Conservation (phyloP, 495 filamentous ascomycete genomes). For the Aspergillus ellipticus region DNA sequence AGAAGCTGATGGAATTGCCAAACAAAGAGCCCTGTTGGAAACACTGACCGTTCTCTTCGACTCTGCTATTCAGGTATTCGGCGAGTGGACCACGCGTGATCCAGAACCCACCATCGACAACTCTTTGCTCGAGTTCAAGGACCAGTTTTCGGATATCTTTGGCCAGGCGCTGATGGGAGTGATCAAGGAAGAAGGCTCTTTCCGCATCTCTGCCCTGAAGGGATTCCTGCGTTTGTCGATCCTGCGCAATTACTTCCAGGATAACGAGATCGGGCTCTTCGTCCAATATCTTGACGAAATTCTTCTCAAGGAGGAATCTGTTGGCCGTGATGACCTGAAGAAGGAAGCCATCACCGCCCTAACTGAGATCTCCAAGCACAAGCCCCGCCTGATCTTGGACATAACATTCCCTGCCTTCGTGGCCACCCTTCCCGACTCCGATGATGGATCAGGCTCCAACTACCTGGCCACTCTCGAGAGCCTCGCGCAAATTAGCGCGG, state of each 20-base stretch:
- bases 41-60: slow-evolving; percentile 56
- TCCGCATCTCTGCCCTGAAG: slow-evolving; percentile 57
- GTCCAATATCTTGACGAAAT: slow-evolving; percentile 66
- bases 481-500: slow-evolving; percentile 63
- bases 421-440: slow-evolving; percentile 61
- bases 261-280: slow-evolving; percentile 60
- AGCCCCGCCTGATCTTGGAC: slow-evolving; percentile 64
- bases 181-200: slow-evolving; percentile 62
- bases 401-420: slow-evolving; percentile 72
- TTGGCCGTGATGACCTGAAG: slow-evolving; percentile 55
- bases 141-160: slow-evolving; percentile 58
- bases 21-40: slow-evolving; percentile 64
- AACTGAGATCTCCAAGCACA: slow-evolving; percentile 61
- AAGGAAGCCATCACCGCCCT: slow-evolving; percentile 62
- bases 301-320: slow-evolving; percentile 55
- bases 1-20: slow-evolving; percentile 60
- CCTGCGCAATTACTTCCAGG: slow-evolving; percentile 54
- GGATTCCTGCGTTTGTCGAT: slow-evolving; percentile 56
- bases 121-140: slow-evolving; percentile 54
- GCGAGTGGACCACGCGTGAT: slow-evolving; percentile 49
- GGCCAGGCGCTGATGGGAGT: slow-evolving; percentile 58
- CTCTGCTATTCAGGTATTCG: slow-evolving; percentile 55
- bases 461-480: slow-evolving; percentile 63
- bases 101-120: slow-evolving; percentile 39
- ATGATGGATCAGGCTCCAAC: slow-evolving; percentile 34